Evolutionary conservation across 2,329 filamentous ascomycete genomes (phyloP), one percentile per base, ranked within the genome.

Genomic region (Penicillium sp.): DNA sequence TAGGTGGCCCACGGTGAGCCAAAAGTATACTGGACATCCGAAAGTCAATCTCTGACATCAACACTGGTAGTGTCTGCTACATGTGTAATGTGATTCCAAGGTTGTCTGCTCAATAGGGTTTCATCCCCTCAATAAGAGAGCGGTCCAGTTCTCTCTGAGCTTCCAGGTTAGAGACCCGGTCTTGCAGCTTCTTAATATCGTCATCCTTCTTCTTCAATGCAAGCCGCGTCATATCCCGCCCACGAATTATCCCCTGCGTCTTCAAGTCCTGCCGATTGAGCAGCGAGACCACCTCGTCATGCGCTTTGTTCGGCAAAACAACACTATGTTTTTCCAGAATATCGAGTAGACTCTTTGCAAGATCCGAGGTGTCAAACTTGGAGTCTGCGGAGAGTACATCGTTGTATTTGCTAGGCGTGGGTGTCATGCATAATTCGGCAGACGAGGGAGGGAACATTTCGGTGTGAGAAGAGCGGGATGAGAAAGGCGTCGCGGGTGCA

Each of bases 191-290:
- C 72, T 81, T 74, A 70, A 88, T 78, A 75, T 86, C 76, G 69
- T 84, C 74, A 77, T 93, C 87, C 61, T 86, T 87, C 5, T 80
- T 79, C 67, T 84, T 86, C 34, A 90, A 68, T 4, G 81, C 82
- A 9, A 82, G 71, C n/a, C 89, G 76, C 4, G 83, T 81, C 7
- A 87, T 82, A 58, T 93, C 88, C 2, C 89, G 78, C 0, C 88
- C 87, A 60, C 82, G 82, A 39, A 79, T 78, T 21, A 89, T 78
- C 0, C 89, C 89, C 65, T 82, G 83, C 0, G 81, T 79, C 50
- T 79, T 81, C 50, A 86, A 73, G 16, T 84, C 82, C 61, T 89
- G 80, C 44, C 75, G 81, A 36, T 80, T 77, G 33, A 90, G 75
- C 8, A 83, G 60, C 11, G 65, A 65, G 2, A 74, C 65, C 2